Conservation (phyloP, 2,329 filamentous ascomycete genomes). For the Colletotrichum simmondsii region DNA sequence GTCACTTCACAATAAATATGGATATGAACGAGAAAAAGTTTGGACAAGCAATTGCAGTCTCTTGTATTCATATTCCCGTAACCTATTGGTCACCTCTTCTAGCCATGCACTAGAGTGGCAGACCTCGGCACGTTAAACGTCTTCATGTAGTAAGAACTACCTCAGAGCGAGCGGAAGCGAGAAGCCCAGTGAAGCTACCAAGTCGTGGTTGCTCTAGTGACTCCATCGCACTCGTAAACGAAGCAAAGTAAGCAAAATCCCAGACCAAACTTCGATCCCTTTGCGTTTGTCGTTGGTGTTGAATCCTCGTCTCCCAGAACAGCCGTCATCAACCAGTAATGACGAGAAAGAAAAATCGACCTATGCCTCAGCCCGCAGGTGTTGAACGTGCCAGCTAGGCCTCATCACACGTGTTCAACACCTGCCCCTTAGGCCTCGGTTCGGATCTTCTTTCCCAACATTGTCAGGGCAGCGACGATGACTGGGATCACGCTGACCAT, state of each 20-base stretch:
- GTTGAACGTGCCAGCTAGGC: constrained; percentile 22
- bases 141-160: too few relatives aligned
- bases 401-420: background rate
- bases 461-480: constrained; percentile 49
- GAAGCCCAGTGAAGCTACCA: background rate
- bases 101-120: background rate
- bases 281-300: constrained; percentile 13
- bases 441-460: constrained; percentile 38
- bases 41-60: background rate
- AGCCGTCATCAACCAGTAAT: constrained; percentile 1
- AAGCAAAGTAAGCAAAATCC: background rate
- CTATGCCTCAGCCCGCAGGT: constrained; percentile 5
- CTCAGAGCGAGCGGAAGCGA: background rate
- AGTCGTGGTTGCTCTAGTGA: background rate
- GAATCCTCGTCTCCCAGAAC: background rate
- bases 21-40: too few relatives aligned
- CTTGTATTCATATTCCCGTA: background rate
- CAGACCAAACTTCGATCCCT: background rate
- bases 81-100: background rate
- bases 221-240: background rate
- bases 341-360: background rate
- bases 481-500: constrained; percentile 74
- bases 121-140: background rate
- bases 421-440: background rate
- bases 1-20: too few relatives aligned